These are phyloP conservation scores for Teunomyces barrocoloradensis DNA, from an alignment of 805 yeast genomes.

Conservation along the genomic window DNA sequence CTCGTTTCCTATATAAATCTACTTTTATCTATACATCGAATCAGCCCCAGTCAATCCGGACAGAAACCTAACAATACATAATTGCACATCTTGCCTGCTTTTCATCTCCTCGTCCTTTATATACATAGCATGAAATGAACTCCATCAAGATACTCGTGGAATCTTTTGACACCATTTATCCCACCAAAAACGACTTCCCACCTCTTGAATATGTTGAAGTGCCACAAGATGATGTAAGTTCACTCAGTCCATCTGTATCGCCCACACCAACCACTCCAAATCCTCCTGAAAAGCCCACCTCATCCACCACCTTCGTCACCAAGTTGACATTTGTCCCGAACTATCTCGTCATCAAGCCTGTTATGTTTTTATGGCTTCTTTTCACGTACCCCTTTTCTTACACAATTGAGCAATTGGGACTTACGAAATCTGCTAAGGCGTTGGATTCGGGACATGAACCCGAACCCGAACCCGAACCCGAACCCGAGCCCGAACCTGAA, in stretches of 20 bases:
- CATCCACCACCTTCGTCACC: neutral
- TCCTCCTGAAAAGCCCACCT: neutral
- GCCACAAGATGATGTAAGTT: neutral
- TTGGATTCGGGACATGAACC: neutral
- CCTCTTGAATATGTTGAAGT: constrained; percentile 8
- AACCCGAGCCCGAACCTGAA: neutral
- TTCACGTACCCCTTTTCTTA: constrained; percentile 54
- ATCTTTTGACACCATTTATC: constrained; percentile 28
- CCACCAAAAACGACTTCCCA: constrained; percentile 7
- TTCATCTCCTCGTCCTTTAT: too few relatives aligned
- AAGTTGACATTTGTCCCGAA: constrained; percentile 45
- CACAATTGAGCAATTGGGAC: constrained; percentile 26
- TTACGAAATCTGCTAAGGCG: constrained; percentile 6
- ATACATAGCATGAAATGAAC: constrained; percentile 22
- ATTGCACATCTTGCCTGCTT: too few relatives aligned
- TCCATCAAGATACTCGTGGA: constrained; percentile 33
- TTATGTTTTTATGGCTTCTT: constrained; percentile 47
- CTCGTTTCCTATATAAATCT: neutral
- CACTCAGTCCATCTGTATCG: constrained; percentile 1
- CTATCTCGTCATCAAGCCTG: constrained; percentile 50
- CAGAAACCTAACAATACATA: too few relatives aligned
- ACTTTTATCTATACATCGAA: too few relatives aligned
- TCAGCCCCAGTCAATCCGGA: neutral
- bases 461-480: neutral
- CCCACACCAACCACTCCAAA: neutral